phyloP scores from a whole-genome alignment of 768 basidiomycete genomes.

The Nidularia sp. region DNA sequence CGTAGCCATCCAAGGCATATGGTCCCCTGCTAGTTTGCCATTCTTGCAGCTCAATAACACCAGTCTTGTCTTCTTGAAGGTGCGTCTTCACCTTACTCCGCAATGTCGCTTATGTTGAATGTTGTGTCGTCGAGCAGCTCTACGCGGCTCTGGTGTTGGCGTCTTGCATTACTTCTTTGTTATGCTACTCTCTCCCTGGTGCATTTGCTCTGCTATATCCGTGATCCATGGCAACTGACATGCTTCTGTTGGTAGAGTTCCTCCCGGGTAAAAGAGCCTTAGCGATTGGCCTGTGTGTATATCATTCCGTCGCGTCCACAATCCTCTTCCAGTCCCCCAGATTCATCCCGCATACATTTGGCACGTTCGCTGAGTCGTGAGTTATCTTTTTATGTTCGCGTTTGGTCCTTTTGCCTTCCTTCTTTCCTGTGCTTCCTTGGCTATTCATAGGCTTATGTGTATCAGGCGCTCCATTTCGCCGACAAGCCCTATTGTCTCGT shows the following conservation, averaged over 20 bases:
- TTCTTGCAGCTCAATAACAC: conserved; percentile 85
- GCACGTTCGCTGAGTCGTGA: conserved; percentile 54
- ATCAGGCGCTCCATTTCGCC: too few species aligned
- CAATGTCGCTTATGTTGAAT: not conserved
- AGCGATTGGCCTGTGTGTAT: conserved; percentile 71
- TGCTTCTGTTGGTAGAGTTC: conserved; percentile 46
- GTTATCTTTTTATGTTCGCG: conserved; percentile 18
- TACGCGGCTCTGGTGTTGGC: conserved; percentile 62
- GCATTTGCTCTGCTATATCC: conserved; percentile 13
- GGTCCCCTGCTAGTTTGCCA: conserved; percentile 57
- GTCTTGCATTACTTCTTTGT: conserved; percentile 55
- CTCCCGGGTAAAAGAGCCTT: conserved; percentile 82
- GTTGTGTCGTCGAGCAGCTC: conserved; percentile 35
- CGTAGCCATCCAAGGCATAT: conserved; percentile 71
- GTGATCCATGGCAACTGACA: not conserved
- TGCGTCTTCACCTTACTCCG: conserved; percentile 13
- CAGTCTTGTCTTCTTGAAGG: conserved; percentile 71
- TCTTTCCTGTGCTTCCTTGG: not conserved
- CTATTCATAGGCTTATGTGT: too few species aligned
- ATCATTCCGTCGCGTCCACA: conserved; percentile 72
- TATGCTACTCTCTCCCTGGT: conserved; percentile 76
- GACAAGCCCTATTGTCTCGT: too few species aligned
- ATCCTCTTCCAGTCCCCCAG: conserved; percentile 73
- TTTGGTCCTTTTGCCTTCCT: not conserved
- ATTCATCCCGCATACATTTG: conserved; percentile 75